Conservation (phyloP, 805 yeast species). For the Teunomyces tritomae region DNA sequence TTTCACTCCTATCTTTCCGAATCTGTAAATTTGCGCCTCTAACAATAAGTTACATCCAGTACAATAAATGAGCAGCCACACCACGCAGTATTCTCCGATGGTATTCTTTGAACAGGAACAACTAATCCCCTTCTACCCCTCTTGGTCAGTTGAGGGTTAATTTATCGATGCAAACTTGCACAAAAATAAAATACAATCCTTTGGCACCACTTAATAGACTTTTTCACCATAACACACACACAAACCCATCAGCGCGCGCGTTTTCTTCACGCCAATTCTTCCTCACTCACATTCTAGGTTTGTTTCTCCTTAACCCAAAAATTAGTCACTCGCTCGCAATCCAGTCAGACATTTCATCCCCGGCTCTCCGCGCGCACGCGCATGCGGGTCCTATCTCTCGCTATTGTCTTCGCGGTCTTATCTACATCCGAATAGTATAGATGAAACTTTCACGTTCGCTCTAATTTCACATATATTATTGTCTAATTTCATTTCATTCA, state of each 20-base stretch:
- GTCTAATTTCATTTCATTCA: not conserved
- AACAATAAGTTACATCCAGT: not conserved
- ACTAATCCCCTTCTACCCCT: not conserved
- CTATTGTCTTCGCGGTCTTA: not conserved
- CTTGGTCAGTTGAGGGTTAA: not conserved
- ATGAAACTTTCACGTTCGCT: not conserved
- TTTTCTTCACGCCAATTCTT: too few relatives aligned
- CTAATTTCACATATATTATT: not conserved
- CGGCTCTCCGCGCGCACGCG: not conserved
- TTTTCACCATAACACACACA: too few relatives aligned
- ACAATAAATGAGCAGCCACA: constrained; percentile 2
- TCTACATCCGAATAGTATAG: not conserved
- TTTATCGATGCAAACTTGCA: not conserved
- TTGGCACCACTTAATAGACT: too few relatives aligned
- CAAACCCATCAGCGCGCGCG: too few relatives aligned
- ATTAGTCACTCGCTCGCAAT: too few relatives aligned
- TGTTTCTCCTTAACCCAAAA: too few relatives aligned
- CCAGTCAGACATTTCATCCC: not conserved
- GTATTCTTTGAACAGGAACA: not conserved
- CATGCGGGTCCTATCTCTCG: not conserved
- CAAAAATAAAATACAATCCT: too few relatives aligned
- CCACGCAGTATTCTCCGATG: not conserved
- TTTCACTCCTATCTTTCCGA: constrained; percentile 4
- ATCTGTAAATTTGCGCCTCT: not conserved
- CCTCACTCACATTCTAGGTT: too few relatives aligned